Base-by-base conservation (phyloP, 1,284 basidiomycete genomes). In the Papiliotrema laurentii region DNA sequence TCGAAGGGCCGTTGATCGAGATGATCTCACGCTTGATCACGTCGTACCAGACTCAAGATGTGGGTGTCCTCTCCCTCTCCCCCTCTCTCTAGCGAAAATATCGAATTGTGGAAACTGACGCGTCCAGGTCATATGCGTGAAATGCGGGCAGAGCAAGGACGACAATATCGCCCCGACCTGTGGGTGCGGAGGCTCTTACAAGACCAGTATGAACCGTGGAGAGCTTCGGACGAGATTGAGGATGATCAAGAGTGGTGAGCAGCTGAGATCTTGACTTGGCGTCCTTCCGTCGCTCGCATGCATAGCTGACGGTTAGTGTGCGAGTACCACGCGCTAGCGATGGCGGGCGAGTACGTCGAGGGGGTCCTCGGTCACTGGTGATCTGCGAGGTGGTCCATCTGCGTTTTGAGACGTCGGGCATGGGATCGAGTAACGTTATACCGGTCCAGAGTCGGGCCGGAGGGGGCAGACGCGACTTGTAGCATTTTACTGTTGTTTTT, bases 161-260 rank as follows among this genome's bases (percentile, higher is more conserved):
- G 86, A 91, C 62, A 93, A 92, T 64, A 79, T 97, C 27, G 86
- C 87, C 13, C 77, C 83, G 49, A 86, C 87, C 51, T 97, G 94
- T 67, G 78, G 80, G 27, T 98, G 96, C 71, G 93, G 90, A 6
- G 94, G 92, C 16, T 74, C 82, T 4, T 94, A 86, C 71, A 79
- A 83, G 55, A 77, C 86, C 37, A 85, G 83, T 5, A 63, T 86
- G 37, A 84, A 79, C 56, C 85, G 85, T 61, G 79, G 76, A 30
- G 89, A 94, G 50, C 74, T 81, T 50, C 80, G 81, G 54, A 75
- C 83, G 38, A 85, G 80, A 66, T 68, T 94, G 59, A 78, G 82
- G 53, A 90, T 89, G 39, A 83, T 91, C 50, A 82, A 87, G 36
- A 89, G 64, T 56, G 66, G 70, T 72, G 46, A 61, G 69, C 64